Evolutionary conservation across 345 rosid genomes (phyloP), one percentile per base, ranked within the genome.

Genomic region (Balakata baccata): DNA sequence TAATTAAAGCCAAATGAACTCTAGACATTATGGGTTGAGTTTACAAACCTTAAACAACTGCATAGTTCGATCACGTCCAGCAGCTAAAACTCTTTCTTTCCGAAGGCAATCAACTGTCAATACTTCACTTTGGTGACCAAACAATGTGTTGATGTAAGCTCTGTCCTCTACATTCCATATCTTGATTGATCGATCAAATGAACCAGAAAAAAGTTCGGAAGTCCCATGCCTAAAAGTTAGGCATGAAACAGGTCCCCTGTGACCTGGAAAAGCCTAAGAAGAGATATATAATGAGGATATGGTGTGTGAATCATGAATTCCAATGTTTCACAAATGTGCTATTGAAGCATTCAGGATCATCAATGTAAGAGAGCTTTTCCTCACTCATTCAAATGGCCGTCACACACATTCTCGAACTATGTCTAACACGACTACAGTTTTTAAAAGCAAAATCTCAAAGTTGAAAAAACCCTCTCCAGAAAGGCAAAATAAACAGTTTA

Each of bases 101-200:
- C 92, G 78, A 54, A 96, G 81, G 82, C 89, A 86, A 85, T 93
- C 94, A 72, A 93, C 69, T 12, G 87, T 77, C 77, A 93, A 74
- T 41, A 96, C 68, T 79, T 96, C 98, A 86, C 86, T 89, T 73
- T 90, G 93, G 78, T 90, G 97, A 69, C 99, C 99, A 82, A 86
- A 90, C 76, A 82, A 75, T 45, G 97, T 91, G 53, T 46, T 83
- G 67, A 96, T 79, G 70, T 90, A 93, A 59, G 97, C 85, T 82
- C 92, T 92, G 71, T 96, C 99, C 72, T 91, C 98, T 11, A 68
- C 88, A 76, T 93, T 96, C 98, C 98, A 96, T 74, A 87, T 85
- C 85, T 93, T 93, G 72, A 89, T 78, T n/a, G 90, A 90, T 80
- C 98, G 83, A 84, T 93, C 99, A 83, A 84, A 96, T 63, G 99